Percentiles rank a stretch among this genome's conserved stretches.
These are phyloP conservation scores for Leishmania tropica DNA, from an alignment of 208 protist genomes.

Conservation along the genomic window DNA sequence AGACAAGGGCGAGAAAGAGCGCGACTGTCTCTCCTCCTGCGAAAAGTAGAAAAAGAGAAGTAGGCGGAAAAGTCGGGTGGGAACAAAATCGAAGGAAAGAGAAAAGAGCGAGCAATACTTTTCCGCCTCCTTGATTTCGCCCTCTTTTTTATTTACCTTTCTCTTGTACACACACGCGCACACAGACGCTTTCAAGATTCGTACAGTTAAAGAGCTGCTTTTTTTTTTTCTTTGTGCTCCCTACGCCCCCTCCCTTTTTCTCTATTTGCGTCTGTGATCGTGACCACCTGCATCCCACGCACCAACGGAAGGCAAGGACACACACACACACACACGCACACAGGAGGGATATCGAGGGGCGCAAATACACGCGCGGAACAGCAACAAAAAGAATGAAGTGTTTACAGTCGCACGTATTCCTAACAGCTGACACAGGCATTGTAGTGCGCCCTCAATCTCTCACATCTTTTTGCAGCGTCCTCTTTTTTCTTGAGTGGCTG, in stretches of 20 bases:
- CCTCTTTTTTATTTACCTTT: neutral
- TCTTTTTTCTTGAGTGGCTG: conserved; percentile 3
- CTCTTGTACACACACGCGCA: neutral
- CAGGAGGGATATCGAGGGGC: neutral
- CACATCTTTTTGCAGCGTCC: neutral
- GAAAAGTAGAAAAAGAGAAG: neutral
- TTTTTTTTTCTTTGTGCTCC: neutral
- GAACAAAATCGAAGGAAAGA: neutral
- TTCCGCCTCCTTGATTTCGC: neutral
- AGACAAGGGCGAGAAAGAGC: neutral
- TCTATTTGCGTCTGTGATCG: neutral
- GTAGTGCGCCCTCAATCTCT: neutral
- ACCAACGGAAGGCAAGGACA: neutral
- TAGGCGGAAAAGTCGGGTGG: neutral
- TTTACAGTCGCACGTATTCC: neutral
- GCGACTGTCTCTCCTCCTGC: neutral
- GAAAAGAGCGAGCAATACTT: neutral
- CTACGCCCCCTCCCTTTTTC: neutral
- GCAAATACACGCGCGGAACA: neutral
- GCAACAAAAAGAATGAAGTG: neutral
- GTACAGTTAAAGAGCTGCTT: neutral
- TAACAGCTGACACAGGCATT: neutral
- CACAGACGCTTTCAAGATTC: neutral
- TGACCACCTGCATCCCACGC: neutral
- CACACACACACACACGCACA: neutral